These are phyloP conservation scores for Dissophora globulifera DNA, from an alignment of 192 early-diverging fungal species.

Conservation along the genomic window DNA sequence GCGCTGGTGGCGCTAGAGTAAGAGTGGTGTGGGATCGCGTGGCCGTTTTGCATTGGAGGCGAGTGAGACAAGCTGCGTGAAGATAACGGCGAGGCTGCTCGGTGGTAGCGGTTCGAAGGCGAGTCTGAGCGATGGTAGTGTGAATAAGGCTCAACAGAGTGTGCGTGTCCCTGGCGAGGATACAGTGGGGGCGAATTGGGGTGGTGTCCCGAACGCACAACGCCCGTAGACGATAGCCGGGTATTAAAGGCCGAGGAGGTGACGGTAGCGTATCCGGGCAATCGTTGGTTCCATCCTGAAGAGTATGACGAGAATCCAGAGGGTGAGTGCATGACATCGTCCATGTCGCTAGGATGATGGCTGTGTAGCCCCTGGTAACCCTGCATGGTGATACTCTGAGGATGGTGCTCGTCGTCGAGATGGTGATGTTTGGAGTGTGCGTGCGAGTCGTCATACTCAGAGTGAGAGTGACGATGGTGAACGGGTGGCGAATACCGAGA, in stretches of 20 bases:
- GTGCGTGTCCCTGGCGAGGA: conserved; percentile 8
- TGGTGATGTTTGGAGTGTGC: conserved; percentile 5
- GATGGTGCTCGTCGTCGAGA: conserved; percentile 8
- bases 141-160: conserved; percentile 20
- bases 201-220: conserved; percentile 18
- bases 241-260: conserved; percentile 29
- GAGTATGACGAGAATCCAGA: conserved; percentile 18
- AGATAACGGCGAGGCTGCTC: background rate
- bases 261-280: conserved; percentile 45
- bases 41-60: background rate
- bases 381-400: conserved; percentile 35
- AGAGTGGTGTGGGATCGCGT: background rate
- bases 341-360: conserved; percentile 13
- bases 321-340: conserved; percentile 11
- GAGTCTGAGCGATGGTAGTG: conserved; percentile 13
- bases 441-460: conserved; percentile 4
- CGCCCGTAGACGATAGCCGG: conserved; percentile 36
- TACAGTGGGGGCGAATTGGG: conserved; percentile 25
- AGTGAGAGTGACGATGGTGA: conserved; percentile 6
- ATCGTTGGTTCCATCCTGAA: conserved; percentile 45
- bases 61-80: background rate
- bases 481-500: background rate
- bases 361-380: conserved; percentile 33
- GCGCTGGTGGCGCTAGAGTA: background rate
- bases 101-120: conserved; percentile 12